phyloP scores from a whole-genome alignment of 768 basidiomycete species.

The Collybia sordida region DNA sequence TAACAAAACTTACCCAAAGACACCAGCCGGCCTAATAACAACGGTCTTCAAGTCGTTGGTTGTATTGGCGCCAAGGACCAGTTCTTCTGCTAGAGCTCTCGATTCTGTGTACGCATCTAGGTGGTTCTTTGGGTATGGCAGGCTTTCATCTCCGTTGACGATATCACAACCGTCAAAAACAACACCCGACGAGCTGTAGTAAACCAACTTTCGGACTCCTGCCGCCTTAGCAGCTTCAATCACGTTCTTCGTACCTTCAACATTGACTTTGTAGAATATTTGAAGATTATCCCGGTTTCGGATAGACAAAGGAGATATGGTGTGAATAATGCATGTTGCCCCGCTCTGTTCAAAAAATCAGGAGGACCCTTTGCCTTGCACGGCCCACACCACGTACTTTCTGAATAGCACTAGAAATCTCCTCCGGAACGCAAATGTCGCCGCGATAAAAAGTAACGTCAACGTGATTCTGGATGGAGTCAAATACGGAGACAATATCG shows the following conservation, averaged over 20 bases:
- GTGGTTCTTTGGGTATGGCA: constrained; percentile 51
- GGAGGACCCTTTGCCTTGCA: background rate
- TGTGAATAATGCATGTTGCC: constrained; percentile 79
- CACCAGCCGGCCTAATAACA: constrained; percentile 74
- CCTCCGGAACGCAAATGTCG: constrained; percentile 66
- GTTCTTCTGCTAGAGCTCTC: constrained; percentile 72
- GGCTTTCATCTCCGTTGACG: constrained; percentile 73
- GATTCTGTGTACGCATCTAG: constrained; percentile 81
- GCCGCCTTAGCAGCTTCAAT: constrained; percentile 61
- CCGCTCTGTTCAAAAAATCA: constrained; percentile 39
- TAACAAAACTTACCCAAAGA: constrained; percentile 65
- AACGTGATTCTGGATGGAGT: constrained; percentile 76
- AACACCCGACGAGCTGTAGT: constrained; percentile 76
- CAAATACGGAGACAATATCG: constrained; percentile 83
- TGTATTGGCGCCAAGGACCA: constrained; percentile 72
- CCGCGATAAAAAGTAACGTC: constrained; percentile 73
- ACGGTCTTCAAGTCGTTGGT: constrained; percentile 62
- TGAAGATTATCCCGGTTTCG: constrained; percentile 41
- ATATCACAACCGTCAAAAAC: constrained; percentile 68
- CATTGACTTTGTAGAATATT: constrained; percentile 79
- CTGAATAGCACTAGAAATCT: constrained; percentile 56
- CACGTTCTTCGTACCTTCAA: constrained; percentile 71
- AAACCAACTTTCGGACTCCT: constrained; percentile 73
- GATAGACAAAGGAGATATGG: constrained; percentile 68
- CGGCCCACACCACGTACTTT: constrained; percentile 45